Base-by-base conservation (phyloP, 805 yeast species). In the Sungouiella thailandica region DNA sequence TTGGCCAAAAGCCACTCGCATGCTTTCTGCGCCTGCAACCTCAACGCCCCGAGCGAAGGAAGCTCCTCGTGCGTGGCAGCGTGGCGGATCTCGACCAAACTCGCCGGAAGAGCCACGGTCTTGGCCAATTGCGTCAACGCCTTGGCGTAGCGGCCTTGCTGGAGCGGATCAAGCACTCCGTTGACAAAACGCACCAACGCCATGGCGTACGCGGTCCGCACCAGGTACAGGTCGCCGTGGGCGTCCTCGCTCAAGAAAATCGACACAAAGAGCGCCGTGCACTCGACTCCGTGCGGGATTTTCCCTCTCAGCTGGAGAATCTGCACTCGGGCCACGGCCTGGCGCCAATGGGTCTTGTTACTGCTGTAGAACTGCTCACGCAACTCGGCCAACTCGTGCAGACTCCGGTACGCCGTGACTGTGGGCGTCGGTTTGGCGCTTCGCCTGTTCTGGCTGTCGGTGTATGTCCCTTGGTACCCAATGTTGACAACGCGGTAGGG, bases 51-150 rank as follows among this genome's bases (percentile, higher is more conserved):
- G 26, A 86, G 47, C 20, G 82, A 68, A 1, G 97, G 96, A 17
- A 93, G 57, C 12, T 67, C 63, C 48, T 90, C 97, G 56, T 93
- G 98, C 0, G 98, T 90, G 4, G 94, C 89, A 48, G 76, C 74
- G 56, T 93, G 97, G 36, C 98, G 69, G 19, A 87, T 53, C 50
- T 93, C 98, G 1, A 93, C 98, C 57, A 93, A 87, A 49, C 73
- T 74, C 20, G 80, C 68, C 0, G 97, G 96, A 16, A 93, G 62
- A 1, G 75, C 72, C 15, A 85, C 58, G 28, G 72, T 70, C 34
- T 64, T 71, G 1, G 97, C 97, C 16, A 93, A 58, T 5, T 70
- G 68, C 41, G 83, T 82, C 46, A 93, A 60, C 5, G 97, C 89
- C 11, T 83, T 73, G 0, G 96, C 96, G 52, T 62, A 80, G 28